Percentiles rank a stretch among this genome's conserved stretches.
Evolutionary conservation across 23 red algal genomes (phyloP).

Genomic region (Gracilaria gracilis): DNA sequence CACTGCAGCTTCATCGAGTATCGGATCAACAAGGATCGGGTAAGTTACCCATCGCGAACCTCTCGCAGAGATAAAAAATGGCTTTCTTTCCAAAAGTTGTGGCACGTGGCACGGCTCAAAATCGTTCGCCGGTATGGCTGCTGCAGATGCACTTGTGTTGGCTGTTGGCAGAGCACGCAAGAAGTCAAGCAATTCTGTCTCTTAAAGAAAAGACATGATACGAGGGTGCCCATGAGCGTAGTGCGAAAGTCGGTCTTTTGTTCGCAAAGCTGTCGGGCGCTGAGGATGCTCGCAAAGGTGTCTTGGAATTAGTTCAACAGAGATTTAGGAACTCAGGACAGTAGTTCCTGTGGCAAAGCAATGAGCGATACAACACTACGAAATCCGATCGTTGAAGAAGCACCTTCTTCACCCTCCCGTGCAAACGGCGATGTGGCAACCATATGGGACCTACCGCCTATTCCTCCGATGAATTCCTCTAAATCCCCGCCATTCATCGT

Average conservation of each 20-base stretch:
- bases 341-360: background rate
- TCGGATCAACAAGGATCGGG: background rate
- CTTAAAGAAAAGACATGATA: slow-evolving; percentile 16
- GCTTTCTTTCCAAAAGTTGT: background rate
- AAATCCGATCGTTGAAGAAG: slow-evolving; percentile 52
- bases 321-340: background rate
- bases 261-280: background rate
- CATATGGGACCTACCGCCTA: slow-evolving; percentile 61
- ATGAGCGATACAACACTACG: slow-evolving; percentile 65
- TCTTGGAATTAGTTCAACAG: background rate
- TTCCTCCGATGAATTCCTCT: slow-evolving; percentile 37
- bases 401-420: slow-evolving; percentile 40
- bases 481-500: slow-evolving; percentile 53
- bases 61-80: background rate
- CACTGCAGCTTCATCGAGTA: no score
- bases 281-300: background rate
- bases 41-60: background rate
- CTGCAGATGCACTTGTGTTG: slow-evolving; percentile 11
- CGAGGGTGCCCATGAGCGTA: background rate
- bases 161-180: slow-evolving; percentile 16
- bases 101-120: slow-evolving; percentile 1
- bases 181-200: background rate
- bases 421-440: slow-evolving; percentile 28
- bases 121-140: slow-evolving; percentile 27
- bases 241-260: background rate